Evolutionary conservation across 2,329 filamentous ascomycete genomes (phyloP), one percentile per base, ranked within the genome.

Genomic region (Apiospora pterosperma): DNA sequence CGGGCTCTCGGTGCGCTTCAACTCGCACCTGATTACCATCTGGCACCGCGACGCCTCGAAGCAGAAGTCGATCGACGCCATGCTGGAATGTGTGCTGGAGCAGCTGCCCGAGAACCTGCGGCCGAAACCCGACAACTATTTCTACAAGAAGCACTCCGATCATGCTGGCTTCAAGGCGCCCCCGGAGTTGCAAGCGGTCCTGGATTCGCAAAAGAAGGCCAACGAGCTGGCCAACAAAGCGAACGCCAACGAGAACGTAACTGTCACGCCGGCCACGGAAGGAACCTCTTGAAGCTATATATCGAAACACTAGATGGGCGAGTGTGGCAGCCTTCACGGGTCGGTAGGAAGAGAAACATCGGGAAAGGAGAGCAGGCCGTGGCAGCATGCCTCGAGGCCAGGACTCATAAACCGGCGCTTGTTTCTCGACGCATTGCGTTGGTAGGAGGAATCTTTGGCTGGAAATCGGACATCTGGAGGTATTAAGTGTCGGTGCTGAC

Each of bases 1-100:
- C 59, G 92, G 92, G 48, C 88, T 96, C 69, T 93, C 91, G 1
- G 92, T 95, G 65, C 90, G 94, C 72, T 96, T 96, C 84, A 97
- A 94, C 80, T 91, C 90, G 36, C 90, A 95, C 76, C 87, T 97
- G 70, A 90, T 97, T 75, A 91, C 92, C 71, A 87, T 98, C 73
- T 98, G 95, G 95, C 96, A 97, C 80, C 92, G 96, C 67, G 91
- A 97, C 73, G 89, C 90, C 25, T 89, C 88, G 66, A 93, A 96
- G 78, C 84, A 92, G 73, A 88, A 86, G 70, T 96, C 93, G 6
- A 86, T 96, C 70, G 88, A 95, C 74, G 86, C 83, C 68, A 84
- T 97, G 66, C 84, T 94, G 60, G 81, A 87, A 67, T 90, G 88
- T 59, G 89, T 97, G 62, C 81, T 97, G 59, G 85, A 89, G 62